These are phyloP conservation scores for Bryum argenteum DNA, from an alignment of 225 moss, liverwort and hornwort genomes.

Conservation along the genomic window DNA sequence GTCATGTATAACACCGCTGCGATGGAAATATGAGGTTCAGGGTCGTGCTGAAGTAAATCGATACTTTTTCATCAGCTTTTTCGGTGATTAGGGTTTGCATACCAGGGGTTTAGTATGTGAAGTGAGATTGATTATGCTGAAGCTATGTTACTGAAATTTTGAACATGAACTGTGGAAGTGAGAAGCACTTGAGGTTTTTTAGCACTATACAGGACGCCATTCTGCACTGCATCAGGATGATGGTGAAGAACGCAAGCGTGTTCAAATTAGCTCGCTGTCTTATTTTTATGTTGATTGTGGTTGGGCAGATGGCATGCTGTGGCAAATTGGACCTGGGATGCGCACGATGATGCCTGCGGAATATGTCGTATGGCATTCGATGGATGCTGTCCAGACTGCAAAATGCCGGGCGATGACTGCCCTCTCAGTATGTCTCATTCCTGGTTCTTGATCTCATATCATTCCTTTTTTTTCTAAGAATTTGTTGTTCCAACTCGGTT, in stretches of 20 bases:
- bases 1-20: not conserved
- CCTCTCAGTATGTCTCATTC: slow-evolving; percentile 61
- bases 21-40: not conserved
- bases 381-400: slow-evolving; percentile 94
- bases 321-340: slow-evolving; percentile 96
- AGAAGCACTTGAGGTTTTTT: not conserved
- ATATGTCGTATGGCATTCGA: slow-evolving; percentile 97
- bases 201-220: not conserved
- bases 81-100: slow-evolving; percentile 9
- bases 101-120: slow-evolving; percentile 4
- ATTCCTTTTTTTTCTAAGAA: not conserved
- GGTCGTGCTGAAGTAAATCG: not conserved
- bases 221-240: slow-evolving; percentile 17
- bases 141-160: not conserved
- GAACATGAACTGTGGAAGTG: not conserved
- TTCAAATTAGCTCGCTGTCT: slow-evolving; percentile 6
- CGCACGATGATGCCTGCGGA: slow-evolving; percentile 93
- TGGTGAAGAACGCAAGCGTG: not conserved
- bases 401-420: slow-evolving; percentile 94
- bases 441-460: slow-evolving; percentile 1
- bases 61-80: not conserved
- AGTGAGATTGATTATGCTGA: not conserved
- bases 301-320: slow-evolving; percentile 90
- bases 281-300: slow-evolving; percentile 14
- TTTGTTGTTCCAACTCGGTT: not conserved